A percentile compares a stretch with the other conserved stretches of the same genome.
These are phyloP conservation scores for Flaveria linearis DNA, from an alignment of 129 eudicot species.

Conservation along the genomic window DNA sequence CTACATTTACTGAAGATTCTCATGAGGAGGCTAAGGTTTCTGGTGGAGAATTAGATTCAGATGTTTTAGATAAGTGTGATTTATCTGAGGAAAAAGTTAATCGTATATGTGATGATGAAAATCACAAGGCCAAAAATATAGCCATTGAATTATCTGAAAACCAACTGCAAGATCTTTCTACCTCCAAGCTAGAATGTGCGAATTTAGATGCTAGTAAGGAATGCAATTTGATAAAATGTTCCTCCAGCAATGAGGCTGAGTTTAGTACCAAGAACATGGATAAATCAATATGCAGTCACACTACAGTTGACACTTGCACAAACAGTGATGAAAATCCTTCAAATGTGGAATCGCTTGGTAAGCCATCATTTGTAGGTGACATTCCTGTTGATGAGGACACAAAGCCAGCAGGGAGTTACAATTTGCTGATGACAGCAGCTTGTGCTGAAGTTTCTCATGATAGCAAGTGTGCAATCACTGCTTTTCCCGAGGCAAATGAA, in stretches of 20 bases:
- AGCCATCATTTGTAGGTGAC: background rate
- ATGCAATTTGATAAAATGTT: constrained; percentile 5
- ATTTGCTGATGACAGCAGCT: background rate
- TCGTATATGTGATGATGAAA: constrained; percentile 30
- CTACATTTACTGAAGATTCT: constrained; percentile 3
- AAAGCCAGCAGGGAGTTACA: background rate
- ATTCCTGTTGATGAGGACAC: constrained; percentile 5
- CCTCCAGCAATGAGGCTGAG: constrained; percentile 27
- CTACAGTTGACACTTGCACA: constrained; percentile 22
- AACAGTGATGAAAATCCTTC: constrained; percentile 13
- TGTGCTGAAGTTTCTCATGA: constrained; percentile 7
- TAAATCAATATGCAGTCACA: constrained; percentile 21
- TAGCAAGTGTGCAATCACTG: constrained; percentile 11
- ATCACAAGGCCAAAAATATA: constrained; percentile 30
- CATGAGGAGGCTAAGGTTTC: constrained; percentile 30
- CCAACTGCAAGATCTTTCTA: constrained; percentile 40
- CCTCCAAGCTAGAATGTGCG: constrained; percentile 30
- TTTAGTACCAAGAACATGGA: constrained; percentile 22
- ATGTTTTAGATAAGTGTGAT: constrained; percentile 35
- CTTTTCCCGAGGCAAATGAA: constrained; percentile 1
- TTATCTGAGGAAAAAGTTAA: constrained; percentile 32
- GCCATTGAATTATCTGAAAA: constrained; percentile 24
- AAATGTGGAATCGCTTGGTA: constrained; percentile 25
- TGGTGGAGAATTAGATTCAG: constrained; percentile 29
- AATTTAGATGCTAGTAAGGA: constrained; percentile 24